A percentile compares a stretch with the other conserved stretches of the same genome.
phyloP scores from a whole-genome alignment of 139 green algal species.

The Micromonas pusilla region DNA sequence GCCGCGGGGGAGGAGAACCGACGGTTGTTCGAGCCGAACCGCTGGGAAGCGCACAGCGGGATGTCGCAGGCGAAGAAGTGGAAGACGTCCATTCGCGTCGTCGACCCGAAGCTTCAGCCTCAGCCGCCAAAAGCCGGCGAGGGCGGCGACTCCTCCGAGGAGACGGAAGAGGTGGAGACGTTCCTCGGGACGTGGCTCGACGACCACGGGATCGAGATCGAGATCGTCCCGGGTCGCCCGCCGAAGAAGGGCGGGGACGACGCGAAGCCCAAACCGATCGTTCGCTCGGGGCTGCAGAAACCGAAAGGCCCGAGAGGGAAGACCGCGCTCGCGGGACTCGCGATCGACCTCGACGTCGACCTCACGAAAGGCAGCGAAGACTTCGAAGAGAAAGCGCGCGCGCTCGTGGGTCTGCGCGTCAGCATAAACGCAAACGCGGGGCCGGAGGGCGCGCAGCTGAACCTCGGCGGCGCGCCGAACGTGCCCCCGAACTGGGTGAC shows the following conservation, averaged over 20 bases:
- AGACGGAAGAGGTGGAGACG: not conserved
- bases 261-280: not conserved
- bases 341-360: not conserved
- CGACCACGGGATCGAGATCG: not conserved
- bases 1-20: too few relatives aligned
- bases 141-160: too few relatives aligned
- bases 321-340: not conserved
- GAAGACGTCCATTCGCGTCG: slow-evolving; percentile 13
- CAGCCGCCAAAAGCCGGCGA: not conserved
- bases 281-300: not conserved
- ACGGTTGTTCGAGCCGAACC: not conserved
- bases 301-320: not conserved
- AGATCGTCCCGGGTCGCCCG: not conserved
- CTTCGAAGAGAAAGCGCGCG: not conserved
- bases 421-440: not conserved
- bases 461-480: not conserved
- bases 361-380: not conserved
- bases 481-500: not conserved
- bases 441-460: not conserved
- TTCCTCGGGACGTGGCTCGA: not conserved
- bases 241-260: not conserved
- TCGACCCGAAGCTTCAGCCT: not conserved
- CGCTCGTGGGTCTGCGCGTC: not conserved
- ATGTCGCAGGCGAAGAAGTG: slow-evolving; percentile 25
- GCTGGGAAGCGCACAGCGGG: slow-evolving; percentile 4